A percentile compares a stretch with the other conserved stretches of the same genome.
phyloP scores from a whole-genome alignment of 306 rosid genomes.

The Rosa rugosa region DNA sequence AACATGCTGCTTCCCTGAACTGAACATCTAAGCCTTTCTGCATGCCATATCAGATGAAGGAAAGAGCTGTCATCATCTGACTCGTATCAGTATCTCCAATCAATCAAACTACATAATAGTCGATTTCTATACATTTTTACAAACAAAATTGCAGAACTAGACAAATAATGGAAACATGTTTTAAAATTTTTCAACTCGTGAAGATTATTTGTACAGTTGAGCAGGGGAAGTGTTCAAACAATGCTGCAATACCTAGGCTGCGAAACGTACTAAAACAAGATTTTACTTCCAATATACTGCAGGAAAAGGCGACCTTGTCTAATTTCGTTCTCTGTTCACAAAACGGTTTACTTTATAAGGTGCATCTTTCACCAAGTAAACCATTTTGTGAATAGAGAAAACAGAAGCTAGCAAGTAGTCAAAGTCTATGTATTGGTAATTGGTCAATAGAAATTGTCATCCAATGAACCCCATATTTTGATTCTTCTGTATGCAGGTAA shows the following conservation, averaged over 20 bases:
- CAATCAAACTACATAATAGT: background rate
- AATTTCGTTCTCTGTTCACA: background rate
- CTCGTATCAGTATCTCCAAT: background rate
- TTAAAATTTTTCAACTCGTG: background rate
- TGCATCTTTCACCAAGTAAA: background rate
- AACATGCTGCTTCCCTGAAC: conserved; percentile 67
- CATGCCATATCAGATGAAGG: background rate
- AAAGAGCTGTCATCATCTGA: background rate
- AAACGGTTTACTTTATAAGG: background rate
- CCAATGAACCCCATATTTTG: background rate
- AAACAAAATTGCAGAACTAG: background rate
- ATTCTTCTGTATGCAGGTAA: background rate
- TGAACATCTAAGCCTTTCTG: conserved; percentile 56
- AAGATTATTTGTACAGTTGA: background rate
- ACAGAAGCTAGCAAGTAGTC: background rate
- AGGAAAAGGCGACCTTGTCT: background rate
- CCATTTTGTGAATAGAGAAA: background rate
- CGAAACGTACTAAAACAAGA: background rate
- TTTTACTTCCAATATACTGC: background rate
- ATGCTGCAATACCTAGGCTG: background rate
- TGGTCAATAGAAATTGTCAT: background rate
- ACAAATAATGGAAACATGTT: background rate
- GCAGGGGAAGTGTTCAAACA: background rate
- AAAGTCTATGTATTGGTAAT: background rate
- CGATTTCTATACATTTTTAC: background rate